Conservation (phyloP, 2,329 filamentous ascomycete species). For the Triangularia verruculosa region DNA sequence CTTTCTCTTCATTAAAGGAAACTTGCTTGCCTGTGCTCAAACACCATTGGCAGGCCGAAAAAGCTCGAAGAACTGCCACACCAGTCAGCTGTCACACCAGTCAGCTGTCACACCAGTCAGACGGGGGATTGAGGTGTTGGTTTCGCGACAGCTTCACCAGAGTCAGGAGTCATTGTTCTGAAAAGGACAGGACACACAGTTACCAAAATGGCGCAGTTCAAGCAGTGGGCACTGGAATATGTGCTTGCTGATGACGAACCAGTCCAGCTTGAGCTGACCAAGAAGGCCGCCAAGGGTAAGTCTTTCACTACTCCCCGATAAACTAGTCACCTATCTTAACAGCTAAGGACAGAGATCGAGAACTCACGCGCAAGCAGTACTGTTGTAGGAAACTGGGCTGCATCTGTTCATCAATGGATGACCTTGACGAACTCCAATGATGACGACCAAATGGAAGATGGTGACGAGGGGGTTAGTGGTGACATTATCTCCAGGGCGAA, state of each 20-base stretch:
- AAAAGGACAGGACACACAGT: not conserved
- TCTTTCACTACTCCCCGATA: not conserved
- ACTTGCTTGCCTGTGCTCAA: not conserved
- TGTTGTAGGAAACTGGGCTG: constrained; percentile 53
- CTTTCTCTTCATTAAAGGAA: not conserved
- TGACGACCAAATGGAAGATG: constrained; percentile 35
- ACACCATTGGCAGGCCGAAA: not conserved
- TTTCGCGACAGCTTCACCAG: not conserved
- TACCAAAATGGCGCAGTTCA: constrained; percentile 48
- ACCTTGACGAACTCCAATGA: constrained; percentile 33
- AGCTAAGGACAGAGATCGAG: constrained; percentile 44
- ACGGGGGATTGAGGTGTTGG: not conserved
- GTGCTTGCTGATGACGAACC: constrained; percentile 50
- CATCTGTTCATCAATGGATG: constrained; percentile 55
- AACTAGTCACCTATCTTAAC: not conserved
- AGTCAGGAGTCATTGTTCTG: not conserved
- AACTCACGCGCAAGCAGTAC: constrained; percentile 42
- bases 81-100: too few relatives aligned
- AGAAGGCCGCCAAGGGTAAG: constrained; percentile 45
- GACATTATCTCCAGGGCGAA: constrained; percentile 54
- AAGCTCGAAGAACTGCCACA: not conserved
- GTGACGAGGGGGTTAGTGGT: constrained; percentile 42
- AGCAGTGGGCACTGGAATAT: constrained; percentile 52
- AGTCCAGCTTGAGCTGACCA: constrained; percentile 39
- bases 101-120: too few relatives aligned